Base-by-base conservation (phyloP, 2,329 filamentous ascomycete genomes). In the Pseudocercospora fijiensis region DNA sequence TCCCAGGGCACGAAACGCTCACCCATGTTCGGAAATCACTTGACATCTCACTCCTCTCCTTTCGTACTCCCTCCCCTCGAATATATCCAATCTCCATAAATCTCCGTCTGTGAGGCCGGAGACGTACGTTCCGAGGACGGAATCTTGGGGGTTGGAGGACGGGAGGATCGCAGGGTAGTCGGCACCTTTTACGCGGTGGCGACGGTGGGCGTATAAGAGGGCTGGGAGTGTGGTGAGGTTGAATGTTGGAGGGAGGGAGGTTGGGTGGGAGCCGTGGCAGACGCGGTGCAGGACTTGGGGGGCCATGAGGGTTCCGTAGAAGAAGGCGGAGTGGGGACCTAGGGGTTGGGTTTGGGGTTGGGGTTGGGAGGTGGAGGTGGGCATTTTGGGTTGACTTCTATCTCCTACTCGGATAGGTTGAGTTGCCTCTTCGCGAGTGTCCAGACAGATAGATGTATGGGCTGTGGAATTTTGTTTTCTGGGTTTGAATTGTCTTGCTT, bases 281-380 rank as follows among this genome's bases (percentile, higher is more conserved):
- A 96, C 92, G 33, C 90, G 89, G 79, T 90, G 89, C 70, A 98
- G 91, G 72, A 98, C 88, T 73, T 90, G 86, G 0, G 90, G 87
- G n/a, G 89, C 90, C 92, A 97, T 97, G 74, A 88, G 78, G 26
- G 85, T 88, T 68, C 83, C 86, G 74, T 89, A 89, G 82, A 88
- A 88, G 79, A 89, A 88, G 69, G 85, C 83, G 18, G 80, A 80
- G 71, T 82, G 80, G 33, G 62, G 52, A n/a, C 37, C 28, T 57
- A 4, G 41, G 22, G 52, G 11, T 28, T 56, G 37, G 41, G n/a
- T n/a, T n/a, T n/a, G n/a, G n/a, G n/a, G n/a, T n/a, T n/a, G n/a
- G n/a, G n/a, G n/a, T n/a, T n/a, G n/a, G n/a, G n/a, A n/a, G n/a
- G n/a, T n/a, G n/a, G 37, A 9, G 27, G 37, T 30, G 28, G 43